Base-by-base conservation (phyloP, 2,329 filamentous ascomycete species). In the Ophiostoma angusticollis region DNA sequence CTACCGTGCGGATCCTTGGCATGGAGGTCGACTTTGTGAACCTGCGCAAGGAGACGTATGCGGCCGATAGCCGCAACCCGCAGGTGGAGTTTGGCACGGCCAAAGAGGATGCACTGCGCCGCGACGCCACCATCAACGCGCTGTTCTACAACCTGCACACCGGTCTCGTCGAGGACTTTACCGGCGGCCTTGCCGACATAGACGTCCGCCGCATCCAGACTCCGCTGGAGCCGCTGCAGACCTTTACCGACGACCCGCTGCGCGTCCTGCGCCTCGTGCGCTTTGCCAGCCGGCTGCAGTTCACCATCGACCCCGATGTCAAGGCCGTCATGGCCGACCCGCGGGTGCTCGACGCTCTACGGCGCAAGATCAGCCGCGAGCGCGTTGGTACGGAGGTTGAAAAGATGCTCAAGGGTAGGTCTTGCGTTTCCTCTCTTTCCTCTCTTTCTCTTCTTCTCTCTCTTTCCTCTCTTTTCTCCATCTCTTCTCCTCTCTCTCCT, bases 21-120 rank as follows among this genome's bases (percentile, higher is more conserved):
- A 69, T 93, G 35, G 89, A 96, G 53, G 72, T 95, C 34, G 89
- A 98, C 55, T 78, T 98, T 53, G 91, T 98, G 50, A 98, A 96
- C 55, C 65, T 96, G 33, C 74, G 89, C 32, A 93, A 86, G 54
- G 91, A 96, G 61, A 87, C 80, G 1, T 96, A 96, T 51, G 72
- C 78, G 1, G 79, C 84, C n/a, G 77, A 91, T 43, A 93, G 84
- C 53, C 76, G 91, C 25, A 94, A 93, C 51, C 89, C 89, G 1
- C 71, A 84, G 50, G 82, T 96, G 70, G 86, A 94, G 55, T 95
- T 95, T 58, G 91, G 89, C 5, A 94, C 85, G 0, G 80, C 89
- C 1, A 72, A 83, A 54, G 86, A 98, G 58, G 89, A 98, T 59
- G 89, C 89, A 2, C 56, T 86, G 48, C 78, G 89, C 17, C 77